Base-by-base conservation (phyloP, 129 eudicot genomes). In the Glebionis coronaria region DNA sequence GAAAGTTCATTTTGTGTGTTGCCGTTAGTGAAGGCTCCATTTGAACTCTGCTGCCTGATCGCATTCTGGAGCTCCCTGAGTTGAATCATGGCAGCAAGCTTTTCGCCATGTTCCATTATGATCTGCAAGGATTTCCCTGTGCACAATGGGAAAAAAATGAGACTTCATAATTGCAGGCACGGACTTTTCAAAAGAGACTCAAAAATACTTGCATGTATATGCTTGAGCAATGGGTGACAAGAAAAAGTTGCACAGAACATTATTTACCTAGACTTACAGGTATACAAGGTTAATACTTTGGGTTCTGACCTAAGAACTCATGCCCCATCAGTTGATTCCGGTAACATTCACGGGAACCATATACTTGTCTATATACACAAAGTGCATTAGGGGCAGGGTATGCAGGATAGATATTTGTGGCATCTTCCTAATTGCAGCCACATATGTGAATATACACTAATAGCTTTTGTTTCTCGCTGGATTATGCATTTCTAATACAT, bases 71-170 rank as follows among this genome's bases (percentile, higher is more conserved):
- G 85, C 58, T 92, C 98, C 78, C 89, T 78, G 35, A 93, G 79
- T 76, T 86, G 90, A 65, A 89, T 86, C 95, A 93, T 87, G 63
- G 82, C 83, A 67, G 95, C 82, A 64, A 93, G 88, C 79, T 93
- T 93, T 77, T 88, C 98, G 20, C 97, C 98, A 80, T 88, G 97
- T 78, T 88, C 97, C 98, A 93, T 73, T 63, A 93, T 82, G 57
- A 84, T 82, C 70, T 88, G 98, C 82, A 93, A 71, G 31, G 98
- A 83, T 59, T 82, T 74, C 76, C 97, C 98, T 92, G 83, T 12
- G 13, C 51, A 67, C 58, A 78, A 27, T 55, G 12, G 35, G 29
- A 49, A 56, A 29, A 27, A 27, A 18, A 3, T 49, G 49, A 61
- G 59, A 42, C 2, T 54, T 55, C 19, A 50, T 53, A 59, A 23